Percentiles rank a stretch among this genome's conserved stretches.
Conservation (phyloP, 83 land plant species). For the Isoetes engelmannii region DNA sequence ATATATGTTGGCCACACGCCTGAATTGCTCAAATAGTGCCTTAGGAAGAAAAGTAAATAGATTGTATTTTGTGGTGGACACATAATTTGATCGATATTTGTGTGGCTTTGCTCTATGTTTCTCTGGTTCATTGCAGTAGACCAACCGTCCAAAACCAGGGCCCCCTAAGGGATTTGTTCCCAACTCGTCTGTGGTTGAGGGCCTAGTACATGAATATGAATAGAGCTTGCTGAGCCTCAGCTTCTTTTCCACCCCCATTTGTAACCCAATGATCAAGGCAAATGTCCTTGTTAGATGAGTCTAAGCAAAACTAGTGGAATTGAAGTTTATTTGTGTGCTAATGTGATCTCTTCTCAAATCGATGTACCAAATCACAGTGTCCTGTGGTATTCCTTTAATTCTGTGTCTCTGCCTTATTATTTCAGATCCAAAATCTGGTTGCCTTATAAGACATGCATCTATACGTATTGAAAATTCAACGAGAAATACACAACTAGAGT, state of each 20-base stretch:
- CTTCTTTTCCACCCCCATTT: slow-evolving; percentile 27
- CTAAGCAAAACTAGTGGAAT: too few relatives aligned
- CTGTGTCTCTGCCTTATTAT: too few relatives aligned
- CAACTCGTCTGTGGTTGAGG: slow-evolving; percentile 12
- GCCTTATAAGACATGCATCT: too few relatives aligned
- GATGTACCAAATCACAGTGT: too few relatives aligned
- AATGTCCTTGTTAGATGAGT: too few relatives aligned
- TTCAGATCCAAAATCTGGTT: too few relatives aligned
- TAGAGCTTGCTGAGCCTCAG: slow-evolving; percentile 34
- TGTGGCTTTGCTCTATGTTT: slow-evolving; percentile 33
- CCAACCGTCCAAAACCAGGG: slow-evolving; percentile 65
- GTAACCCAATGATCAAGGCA: too few relatives aligned
- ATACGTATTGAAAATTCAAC: too few relatives aligned
- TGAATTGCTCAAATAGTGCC: slow-evolving; percentile 80
- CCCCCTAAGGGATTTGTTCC: slow-evolving; percentile 27
- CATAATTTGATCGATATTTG: slow-evolving; percentile 47
- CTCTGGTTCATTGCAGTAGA: slow-evolving; percentile 61
- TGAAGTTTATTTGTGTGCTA: too few relatives aligned
- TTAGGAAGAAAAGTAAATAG: slow-evolving; percentile 61
- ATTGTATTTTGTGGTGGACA: slow-evolving; percentile 77
- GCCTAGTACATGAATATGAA: slow-evolving; percentile 23
- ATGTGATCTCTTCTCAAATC: too few relatives aligned
- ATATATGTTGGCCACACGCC: slow-evolving; percentile 75
- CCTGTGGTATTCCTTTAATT: too few relatives aligned
- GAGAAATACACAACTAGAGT: too few relatives aligned